phyloP scores from a whole-genome alignment of 177 flowering plant species.

The Telopea speciosissima region DNA sequence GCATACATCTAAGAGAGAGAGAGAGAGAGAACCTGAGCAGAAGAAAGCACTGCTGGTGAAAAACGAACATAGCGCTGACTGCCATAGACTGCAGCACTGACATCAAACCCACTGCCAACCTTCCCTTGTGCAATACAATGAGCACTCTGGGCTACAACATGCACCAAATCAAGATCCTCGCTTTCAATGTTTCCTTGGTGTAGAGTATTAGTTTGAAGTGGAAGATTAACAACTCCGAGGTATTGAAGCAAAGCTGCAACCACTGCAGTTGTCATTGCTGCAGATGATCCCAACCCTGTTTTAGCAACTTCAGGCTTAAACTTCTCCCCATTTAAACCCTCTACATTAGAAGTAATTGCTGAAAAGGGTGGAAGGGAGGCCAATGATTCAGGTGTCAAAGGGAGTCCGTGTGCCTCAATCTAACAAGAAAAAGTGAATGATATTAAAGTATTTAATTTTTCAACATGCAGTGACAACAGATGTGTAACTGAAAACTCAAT shows the following conservation, averaged over 20 bases:
- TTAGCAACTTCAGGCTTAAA: slow-evolving; percentile 97
- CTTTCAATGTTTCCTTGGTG: slow-evolving; percentile 21
- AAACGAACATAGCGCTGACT: slow-evolving; percentile 96
- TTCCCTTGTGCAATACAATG: slow-evolving; percentile 99
- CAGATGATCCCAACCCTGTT: slow-evolving; percentile 98
- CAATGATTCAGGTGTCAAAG: slow-evolving; percentile 74
- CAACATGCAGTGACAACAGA: slow-evolving; percentile 1
- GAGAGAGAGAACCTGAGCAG: slow-evolving; percentile 77
- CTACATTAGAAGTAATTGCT: slow-evolving; percentile 79
- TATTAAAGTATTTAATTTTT: slow-evolving; percentile 1
- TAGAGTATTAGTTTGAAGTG: slow-evolving; percentile 24
- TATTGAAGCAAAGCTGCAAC: slow-evolving; percentile 92
- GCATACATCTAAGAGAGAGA: slow-evolving; percentile 1
- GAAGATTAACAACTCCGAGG: slow-evolving; percentile 70
- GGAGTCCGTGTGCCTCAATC: slow-evolving; percentile 91
- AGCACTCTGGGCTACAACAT: slow-evolving; percentile 83
- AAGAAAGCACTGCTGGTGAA: slow-evolving; percentile 83
- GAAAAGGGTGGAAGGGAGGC: slow-evolving; percentile 82
- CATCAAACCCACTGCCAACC: slow-evolving; percentile 99
- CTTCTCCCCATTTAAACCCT: slow-evolving; percentile 45
- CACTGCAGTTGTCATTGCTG: slow-evolving; percentile 98
- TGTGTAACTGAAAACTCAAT: not conserved
- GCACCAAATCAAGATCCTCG: slow-evolving; percentile 71
- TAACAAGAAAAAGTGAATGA: slow-evolving; percentile 18
- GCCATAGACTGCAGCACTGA: slow-evolving; percentile 96